A percentile compares a stretch with the other conserved stretches of the same genome.
These are phyloP conservation scores for Debaryomycetaceae sp. DNA, from an alignment of 1,139 yeast species.

Conservation along the genomic window DNA sequence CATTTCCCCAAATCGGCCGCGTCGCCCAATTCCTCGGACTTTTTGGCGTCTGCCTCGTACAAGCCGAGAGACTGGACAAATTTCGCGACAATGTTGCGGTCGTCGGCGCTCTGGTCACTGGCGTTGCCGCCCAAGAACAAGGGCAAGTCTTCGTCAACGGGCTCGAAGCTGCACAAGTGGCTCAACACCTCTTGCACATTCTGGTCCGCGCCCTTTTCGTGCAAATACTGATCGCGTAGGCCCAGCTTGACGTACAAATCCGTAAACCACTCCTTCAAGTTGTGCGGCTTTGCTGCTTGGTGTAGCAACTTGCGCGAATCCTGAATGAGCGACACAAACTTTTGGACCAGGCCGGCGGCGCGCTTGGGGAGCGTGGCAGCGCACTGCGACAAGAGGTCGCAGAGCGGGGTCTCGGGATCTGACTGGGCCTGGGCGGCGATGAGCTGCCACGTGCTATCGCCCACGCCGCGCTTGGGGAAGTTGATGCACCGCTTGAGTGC, in stretches of 20 bases:
- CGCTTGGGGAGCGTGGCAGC: slow-evolving; percentile 5
- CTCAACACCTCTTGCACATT: slow-evolving; percentile 36
- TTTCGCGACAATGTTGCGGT: slow-evolving; percentile 27
- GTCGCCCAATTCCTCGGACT: background rate
- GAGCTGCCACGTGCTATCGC: slow-evolving; percentile 39
- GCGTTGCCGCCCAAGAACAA: slow-evolving; percentile 11
- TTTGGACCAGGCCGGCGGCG: slow-evolving; percentile 8
- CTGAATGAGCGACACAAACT: slow-evolving; percentile 21
- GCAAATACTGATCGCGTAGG: slow-evolving; percentile 18
- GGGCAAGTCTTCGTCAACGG: slow-evolving; percentile 34
- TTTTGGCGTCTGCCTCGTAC: slow-evolving; percentile 22
- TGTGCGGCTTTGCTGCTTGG: background rate
- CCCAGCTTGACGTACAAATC: slow-evolving; percentile 19
- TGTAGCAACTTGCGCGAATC: slow-evolving; percentile 10
- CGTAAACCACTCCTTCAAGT: slow-evolving; percentile 9
- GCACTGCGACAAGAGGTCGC: background rate
- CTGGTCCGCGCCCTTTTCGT: slow-evolving; percentile 16
- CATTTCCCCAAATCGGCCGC: slow-evolving; percentile 16
- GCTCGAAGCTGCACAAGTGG: slow-evolving; percentile 28
- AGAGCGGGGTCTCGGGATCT: background rate
- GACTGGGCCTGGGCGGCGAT: slow-evolving; percentile 15
- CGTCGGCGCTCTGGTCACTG: slow-evolving; percentile 10
- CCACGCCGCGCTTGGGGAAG: slow-evolving; percentile 63
- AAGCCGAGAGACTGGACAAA: slow-evolving; percentile 55
- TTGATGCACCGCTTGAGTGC: slow-evolving; percentile 51